Conservation (phyloP, 768 basidiomycete species). For the Hypholoma fasciculare region DNA sequence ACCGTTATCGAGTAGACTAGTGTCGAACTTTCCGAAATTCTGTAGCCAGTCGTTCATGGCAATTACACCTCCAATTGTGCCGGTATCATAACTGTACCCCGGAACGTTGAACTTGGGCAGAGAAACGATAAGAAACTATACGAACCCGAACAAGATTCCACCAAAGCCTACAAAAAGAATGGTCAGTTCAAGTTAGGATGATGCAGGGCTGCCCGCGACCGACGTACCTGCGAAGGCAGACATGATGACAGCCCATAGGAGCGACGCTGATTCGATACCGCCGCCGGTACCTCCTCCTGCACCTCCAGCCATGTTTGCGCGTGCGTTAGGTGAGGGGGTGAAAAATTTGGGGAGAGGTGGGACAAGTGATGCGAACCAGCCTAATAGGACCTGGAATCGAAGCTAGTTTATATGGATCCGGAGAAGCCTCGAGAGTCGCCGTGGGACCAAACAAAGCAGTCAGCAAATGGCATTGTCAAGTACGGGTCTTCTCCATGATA, state of each 20-base stretch:
- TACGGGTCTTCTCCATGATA: background rate
- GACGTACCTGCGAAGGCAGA: slow-evolving; percentile 35
- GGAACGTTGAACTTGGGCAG: background rate
- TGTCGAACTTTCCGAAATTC: slow-evolving; percentile 40
- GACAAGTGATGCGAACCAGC: slow-evolving; percentile 3
- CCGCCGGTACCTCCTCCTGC: slow-evolving; percentile 30
- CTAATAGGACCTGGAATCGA: background rate
- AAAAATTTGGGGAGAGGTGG: background rate
- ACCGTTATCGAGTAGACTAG: slow-evolving; percentile 6
- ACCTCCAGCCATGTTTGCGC: slow-evolving; percentile 26
- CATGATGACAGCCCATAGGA: slow-evolving; percentile 34
- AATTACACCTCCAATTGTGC: slow-evolving; percentile 75
- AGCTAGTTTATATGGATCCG: slow-evolving; percentile 9
- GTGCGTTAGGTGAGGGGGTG: background rate
- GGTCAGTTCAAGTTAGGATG: background rate
- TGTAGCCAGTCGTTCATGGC: slow-evolving; percentile 60
- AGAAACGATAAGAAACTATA: background rate
- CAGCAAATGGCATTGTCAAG: background rate
- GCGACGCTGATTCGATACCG: slow-evolving; percentile 26
- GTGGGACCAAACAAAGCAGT: background rate
- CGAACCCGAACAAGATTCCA: slow-evolving; percentile 12
- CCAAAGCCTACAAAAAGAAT: slow-evolving; percentile 5
- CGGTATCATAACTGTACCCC: slow-evolving; percentile 62
- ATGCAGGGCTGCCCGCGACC: background rate
- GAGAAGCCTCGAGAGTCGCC: background rate